phyloP scores from a whole-genome alignment of 2,329 filamentous ascomycete genomes.

The Orbilia blumenaviensis region DNA sequence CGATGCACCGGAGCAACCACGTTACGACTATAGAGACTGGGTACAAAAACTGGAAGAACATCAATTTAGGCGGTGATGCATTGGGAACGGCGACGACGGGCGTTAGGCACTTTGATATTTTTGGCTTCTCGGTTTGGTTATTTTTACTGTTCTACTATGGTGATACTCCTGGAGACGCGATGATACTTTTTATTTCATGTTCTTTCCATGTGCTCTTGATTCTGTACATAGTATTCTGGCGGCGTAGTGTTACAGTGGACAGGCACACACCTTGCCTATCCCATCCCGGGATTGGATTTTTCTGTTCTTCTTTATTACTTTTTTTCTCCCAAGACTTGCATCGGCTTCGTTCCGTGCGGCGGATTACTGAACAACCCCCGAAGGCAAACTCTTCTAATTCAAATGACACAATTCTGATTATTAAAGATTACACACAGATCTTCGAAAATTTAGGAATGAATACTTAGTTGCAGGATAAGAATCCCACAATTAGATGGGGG shows the following conservation, averaged over 20 bases:
- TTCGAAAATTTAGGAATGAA: background rate
- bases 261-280: constrained; percentile 13
- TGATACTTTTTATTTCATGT: constrained; percentile 3
- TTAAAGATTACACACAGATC: background rate
- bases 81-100: constrained; percentile 47
- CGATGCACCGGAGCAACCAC: constrained; percentile 40
- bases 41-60: constrained; percentile 47
- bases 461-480: background rate
- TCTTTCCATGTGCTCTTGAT: constrained; percentile 12
- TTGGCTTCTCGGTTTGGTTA: constrained; percentile 9
- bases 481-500: background rate
- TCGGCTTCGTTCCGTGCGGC: background rate
- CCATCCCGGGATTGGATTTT: background rate
- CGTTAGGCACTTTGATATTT: constrained; percentile 46
- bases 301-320: background rate
- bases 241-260: constrained; percentile 6
- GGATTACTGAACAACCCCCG: constrained; percentile 15
- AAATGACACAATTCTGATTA: background rate
- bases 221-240: constrained; percentile 44
- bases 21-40: constrained; percentile 51
- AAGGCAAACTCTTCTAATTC: constrained; percentile 6
- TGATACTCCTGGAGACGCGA: constrained; percentile 51
- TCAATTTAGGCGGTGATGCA: constrained; percentile 51
- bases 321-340: background rate
- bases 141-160: constrained; percentile 13